These are phyloP conservation scores for Coemansia sp. DNA, from an alignment of 192 early-diverging fungal species.

Conservation along the genomic window DNA sequence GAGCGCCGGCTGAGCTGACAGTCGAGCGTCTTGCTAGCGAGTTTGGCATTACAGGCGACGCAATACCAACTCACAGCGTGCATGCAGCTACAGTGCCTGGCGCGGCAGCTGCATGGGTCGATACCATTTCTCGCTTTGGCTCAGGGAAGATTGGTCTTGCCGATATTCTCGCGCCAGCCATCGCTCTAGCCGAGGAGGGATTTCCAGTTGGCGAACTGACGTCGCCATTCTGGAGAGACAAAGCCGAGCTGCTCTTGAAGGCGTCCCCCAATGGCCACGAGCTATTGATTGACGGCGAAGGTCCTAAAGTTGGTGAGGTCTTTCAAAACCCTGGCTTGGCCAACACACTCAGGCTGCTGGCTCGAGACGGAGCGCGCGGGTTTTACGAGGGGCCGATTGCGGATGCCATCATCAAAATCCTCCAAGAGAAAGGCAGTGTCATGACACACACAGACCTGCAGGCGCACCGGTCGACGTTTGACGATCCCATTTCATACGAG, in stretches of 20 bases:
- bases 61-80: constrained; percentile 48
- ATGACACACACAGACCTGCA: constrained; percentile 70
- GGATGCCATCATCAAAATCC: constrained; percentile 63
- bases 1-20: constrained; percentile 61
- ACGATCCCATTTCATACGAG: constrained; percentile 64
- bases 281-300: constrained; percentile 55
- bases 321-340: constrained; percentile 65
- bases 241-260: constrained; percentile 3
- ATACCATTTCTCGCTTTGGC: constrained; percentile 67
- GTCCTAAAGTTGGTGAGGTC: constrained; percentile 64
- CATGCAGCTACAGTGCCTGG: constrained; percentile 71
- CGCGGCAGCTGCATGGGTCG: constrained; percentile 76
- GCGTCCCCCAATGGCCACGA: constrained; percentile 45
- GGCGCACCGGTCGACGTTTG: constrained; percentile 55
- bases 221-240: constrained; percentile 46
- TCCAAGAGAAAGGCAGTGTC: constrained; percentile 60
- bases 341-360: constrained; percentile 33
- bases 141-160: constrained; percentile 59
- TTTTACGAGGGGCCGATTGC: constrained; percentile 75
- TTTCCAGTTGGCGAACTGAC: constrained; percentile 61
- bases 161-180: constrained; percentile 69
- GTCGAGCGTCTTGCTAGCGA: constrained; percentile 48
- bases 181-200: constrained; percentile 70
- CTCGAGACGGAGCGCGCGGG: constrained; percentile 59
- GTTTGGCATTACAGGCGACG: constrained; percentile 20